Evolutionary conservation across 163 green algal genomes (phyloP), one percentile per base, ranked within the genome.

Genomic region (Chlamydomonas reinhardtii): DNA sequence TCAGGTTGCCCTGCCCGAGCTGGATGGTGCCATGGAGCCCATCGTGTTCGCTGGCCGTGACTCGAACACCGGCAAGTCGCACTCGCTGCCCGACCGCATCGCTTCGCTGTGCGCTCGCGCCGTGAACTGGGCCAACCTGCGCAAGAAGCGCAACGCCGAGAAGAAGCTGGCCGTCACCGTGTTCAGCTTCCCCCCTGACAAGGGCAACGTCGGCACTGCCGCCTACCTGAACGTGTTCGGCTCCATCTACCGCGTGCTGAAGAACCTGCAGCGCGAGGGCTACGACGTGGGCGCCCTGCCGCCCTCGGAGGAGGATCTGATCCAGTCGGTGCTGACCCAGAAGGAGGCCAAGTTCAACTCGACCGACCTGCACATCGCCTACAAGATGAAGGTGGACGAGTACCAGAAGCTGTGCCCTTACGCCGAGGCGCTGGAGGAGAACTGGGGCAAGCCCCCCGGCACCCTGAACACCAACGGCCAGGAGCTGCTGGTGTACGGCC

Each of bases 201-300:
- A 99, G 95, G 97, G 97, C 91, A 99, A 99, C 88, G 97, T 99
- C 14, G 97, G 97, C 84, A 99, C 97, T 31, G 97, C 97, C 52
- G 97, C 97, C 65, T 99, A 99, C 95, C 94, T 99, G 75, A 99
- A 99, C 85, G 97, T 99, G 19, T 99, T 99, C 91, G 96, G 97
- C 81, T 99, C 96, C 91, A 99, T 99, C 94, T 97, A 62, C 87
- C 74, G 87, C 24, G 95, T 98, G 82, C 93, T 98, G 62, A 94
- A 94, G 81, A 88, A 94, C 62, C 85, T 92, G 69, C 94, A 70
- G 89, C 92, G 22, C 80, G 91, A 99, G 79, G 97, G 97, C 77
- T 99, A 99, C 91, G 91, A 98, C 77, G 96, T 99, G 20, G 97
- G 96, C n/a, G 64, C 90, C 35, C 82, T 99, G 43, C 97, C 97